Evolutionary conservation across 768 basidiomycete species (phyloP).

Genomic region (Macrolepiota dolichaula): DNA sequence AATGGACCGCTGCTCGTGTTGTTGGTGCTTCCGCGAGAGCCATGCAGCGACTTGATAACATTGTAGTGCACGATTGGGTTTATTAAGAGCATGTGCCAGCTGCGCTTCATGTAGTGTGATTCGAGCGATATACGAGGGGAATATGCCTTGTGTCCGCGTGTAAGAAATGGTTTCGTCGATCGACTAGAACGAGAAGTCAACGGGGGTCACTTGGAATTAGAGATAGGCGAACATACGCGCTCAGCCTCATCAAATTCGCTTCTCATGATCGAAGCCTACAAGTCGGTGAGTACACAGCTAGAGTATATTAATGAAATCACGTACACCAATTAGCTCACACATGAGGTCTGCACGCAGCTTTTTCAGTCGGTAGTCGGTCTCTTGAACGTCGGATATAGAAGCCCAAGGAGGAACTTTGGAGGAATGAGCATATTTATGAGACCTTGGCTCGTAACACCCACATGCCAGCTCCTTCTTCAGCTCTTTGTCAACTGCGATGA

Average conservation of each 20-base stretch:
- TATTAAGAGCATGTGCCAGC: slow-evolving; percentile 64
- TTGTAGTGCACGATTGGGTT: slow-evolving; percentile 46
- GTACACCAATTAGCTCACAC: slow-evolving; percentile 65
- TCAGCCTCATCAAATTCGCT: slow-evolving; percentile 67
- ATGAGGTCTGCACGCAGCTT: slow-evolving; percentile 69
- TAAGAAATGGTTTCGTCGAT: slow-evolving; percentile 49
- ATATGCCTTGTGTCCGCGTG: slow-evolving; percentile 56
- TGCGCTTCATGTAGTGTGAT: slow-evolving; percentile 71
- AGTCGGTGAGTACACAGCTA: neutral
- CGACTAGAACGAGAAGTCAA: slow-evolving; percentile 14
- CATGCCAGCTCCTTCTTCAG: slow-evolving; percentile 34
- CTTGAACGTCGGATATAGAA: slow-evolving; percentile 44
- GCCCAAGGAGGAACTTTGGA: slow-evolving; percentile 54
- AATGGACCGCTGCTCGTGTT: neutral
- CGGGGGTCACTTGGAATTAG: neutral
- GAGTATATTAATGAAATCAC: slow-evolving; percentile 15
- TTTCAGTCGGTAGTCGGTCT: slow-evolving; percentile 46
- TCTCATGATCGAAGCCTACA: slow-evolving; percentile 61
- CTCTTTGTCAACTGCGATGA: slow-evolving; percentile 48
- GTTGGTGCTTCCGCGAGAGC: slow-evolving; percentile 27
- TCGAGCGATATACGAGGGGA: slow-evolving; percentile 52
- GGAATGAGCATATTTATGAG: slow-evolving; percentile 6
- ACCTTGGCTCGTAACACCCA: slow-evolving; percentile 19
- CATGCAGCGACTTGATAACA: slow-evolving; percentile 64
- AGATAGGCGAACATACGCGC: slow-evolving; percentile 32